Percentiles rank a stretch among this genome's conserved stretches.
Conservation (phyloP, 306 rosid species). For the Pueraria montana region DNA sequence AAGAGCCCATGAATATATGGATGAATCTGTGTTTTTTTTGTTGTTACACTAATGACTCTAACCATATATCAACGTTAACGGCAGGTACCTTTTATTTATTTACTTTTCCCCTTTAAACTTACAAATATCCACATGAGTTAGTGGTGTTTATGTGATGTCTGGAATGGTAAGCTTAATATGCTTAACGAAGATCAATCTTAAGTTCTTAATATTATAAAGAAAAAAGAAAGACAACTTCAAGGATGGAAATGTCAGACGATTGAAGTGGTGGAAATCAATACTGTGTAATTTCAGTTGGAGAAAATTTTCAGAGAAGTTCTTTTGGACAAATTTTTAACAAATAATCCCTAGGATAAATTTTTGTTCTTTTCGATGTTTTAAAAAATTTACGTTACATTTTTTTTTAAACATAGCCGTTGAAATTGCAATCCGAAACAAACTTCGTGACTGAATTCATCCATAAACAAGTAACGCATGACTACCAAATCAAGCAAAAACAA, state of each 20-base stretch:
- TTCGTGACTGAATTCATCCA: not conserved
- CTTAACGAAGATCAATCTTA: too few relatives aligned
- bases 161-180: too few relatives aligned
- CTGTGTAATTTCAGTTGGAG: too few relatives aligned
- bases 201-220: too few relatives aligned
- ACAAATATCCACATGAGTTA: not conserved
- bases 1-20: too few relatives aligned
- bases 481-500: too few relatives aligned
- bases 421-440: not conserved
- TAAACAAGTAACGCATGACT: too few relatives aligned
- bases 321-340: not conserved
- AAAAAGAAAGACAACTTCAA: too few relatives aligned
- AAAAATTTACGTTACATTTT: not conserved
- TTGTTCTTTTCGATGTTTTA: not conserved
- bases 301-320: not conserved
- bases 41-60: not conserved
- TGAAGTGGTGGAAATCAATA: not conserved
- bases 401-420: not conserved
- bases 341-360: not conserved
- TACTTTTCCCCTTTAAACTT: not conserved
- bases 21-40: not conserved
- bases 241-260: too few relatives aligned
- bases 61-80: not conserved
- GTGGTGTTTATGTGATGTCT: not conserved
- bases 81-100: not conserved